Base-by-base conservation (phyloP, 2,329 filamentous ascomycete species). In the Metarhizium album region DNA sequence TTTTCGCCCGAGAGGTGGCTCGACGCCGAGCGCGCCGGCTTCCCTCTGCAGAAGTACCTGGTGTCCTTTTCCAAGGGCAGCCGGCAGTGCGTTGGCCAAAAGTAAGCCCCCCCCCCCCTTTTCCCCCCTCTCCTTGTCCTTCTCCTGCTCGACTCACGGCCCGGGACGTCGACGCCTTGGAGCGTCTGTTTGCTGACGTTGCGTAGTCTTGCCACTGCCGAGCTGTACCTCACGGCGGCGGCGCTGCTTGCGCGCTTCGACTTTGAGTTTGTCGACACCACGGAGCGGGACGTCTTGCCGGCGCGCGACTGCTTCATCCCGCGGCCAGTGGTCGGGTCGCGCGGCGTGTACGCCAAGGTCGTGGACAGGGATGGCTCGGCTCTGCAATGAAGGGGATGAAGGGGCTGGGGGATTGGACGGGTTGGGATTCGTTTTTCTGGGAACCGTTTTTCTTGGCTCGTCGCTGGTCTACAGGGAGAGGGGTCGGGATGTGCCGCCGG, bases 1-100 rank as follows among this genome's bases (percentile, higher is more conserved):
- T 66, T 66, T 22, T 38, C 52, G 1, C 63, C 62, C 16, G 61
- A 63, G 31, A 55, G 63, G 2, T 66, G 61, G 62, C 40, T 43
- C 22, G 22, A 43, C 6, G 40, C 40, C 20, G 40, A 43, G 40
- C 4, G 14, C 11, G 20, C 11, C 1, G 40, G 40, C 3, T 43
- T 43, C 40, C 40, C 40, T 14, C 40, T 43, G 8, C 40, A 55
- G 22, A 59, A 58, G 14, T 49, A 54, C 5, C 13, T 59, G 18
- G 55, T 59, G 5, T 42, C 57, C 0, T 59, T 59, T 23, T 52
- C 56, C 1, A 59, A 55, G 33, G 58, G 58, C 1, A 57, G 54
- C 14, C 57, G 58, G 8, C 53, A 57, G n/a, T 59, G 58, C 4
- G 49, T 58, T 22, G 58, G 58, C 9, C 56, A 59, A 40, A 56